Evolutionary conservation across 495 filamentous ascomycete genomes (phyloP), one percentile per base, ranked within the genome.

Genomic region (Tuber indicum): DNA sequence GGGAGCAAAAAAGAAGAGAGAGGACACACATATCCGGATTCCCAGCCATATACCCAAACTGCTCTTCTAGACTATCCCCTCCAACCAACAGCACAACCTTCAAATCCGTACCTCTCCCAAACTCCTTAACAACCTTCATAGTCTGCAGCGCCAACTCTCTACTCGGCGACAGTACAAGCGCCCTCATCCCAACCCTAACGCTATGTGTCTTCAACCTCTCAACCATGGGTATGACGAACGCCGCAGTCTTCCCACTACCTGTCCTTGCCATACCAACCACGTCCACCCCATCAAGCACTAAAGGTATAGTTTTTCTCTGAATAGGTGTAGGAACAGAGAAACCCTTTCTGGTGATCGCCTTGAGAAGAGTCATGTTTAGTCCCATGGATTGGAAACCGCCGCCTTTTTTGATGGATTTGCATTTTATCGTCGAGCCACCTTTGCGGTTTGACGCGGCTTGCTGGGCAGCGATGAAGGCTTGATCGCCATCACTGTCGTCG

Each of bases 201-300:
- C 91, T 97, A 82, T 99, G 96, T n/a, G 89, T 87, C 85, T 93
- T 96, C 78, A 99, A 86, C 74, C 92, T 93, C 86, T 98, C 92
- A 76, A 99, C 92, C 94, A 99, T 96, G 66, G 96, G 96, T 75
- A 99, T 95, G 8, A 99, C 93, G 84, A 99, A 99, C 21, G 96
- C 95, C 2, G 95, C 96, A 1, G 94, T 97, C 86, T 99, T 99
- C 84, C 96, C 96, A 52, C 93, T 97, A 84, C 96, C 96, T 32
- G 96, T 99, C 72, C 96, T 88, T 6, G 96, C 96, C 96, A 98
- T 99, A 75, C 93, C 96, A 12, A 98, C 94, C 7, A 99, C 93
- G 87, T 99, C 95, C 80, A 92, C 90, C 74, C 91, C 89, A 70
- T 97, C 93, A 82, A 97, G 87, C 66, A 98, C 88, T 74, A 98